phyloP scores from a whole-genome alignment of 352 stramenopile genomes.

The Pythium aquatile region DNA sequence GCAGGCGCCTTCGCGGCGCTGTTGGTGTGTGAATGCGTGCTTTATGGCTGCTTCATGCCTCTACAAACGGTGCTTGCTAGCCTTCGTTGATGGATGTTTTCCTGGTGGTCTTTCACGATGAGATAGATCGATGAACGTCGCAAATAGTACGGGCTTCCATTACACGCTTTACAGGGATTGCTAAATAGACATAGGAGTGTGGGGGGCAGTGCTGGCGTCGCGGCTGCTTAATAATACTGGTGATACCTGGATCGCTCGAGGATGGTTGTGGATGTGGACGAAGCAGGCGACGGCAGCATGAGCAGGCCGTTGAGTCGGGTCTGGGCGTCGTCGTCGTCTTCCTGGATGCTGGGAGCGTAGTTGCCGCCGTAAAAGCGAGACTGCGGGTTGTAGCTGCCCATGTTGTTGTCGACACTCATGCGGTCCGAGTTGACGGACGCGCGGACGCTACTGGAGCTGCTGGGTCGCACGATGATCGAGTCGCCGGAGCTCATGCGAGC shows the following conservation, averaged over 20 bases:
- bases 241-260: slow-evolving; percentile 23
- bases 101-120: too few species aligned
- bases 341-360: slow-evolving; percentile 60
- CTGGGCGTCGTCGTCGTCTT: slow-evolving; percentile 63
- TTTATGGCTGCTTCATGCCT: too few species aligned
- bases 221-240: slow-evolving; percentile 23
- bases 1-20: too few species aligned
- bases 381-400: slow-evolving; percentile 60
- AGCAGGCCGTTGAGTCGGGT: slow-evolving; percentile 63
- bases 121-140: background rate
- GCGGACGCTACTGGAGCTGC: slow-evolving; percentile 43
- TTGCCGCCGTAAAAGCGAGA: slow-evolving; percentile 41
- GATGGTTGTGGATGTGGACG: slow-evolving; percentile 52
- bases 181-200: slow-evolving; percentile 19
- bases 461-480: slow-evolving; percentile 51
- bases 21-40: too few species aligned
- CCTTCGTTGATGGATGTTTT: too few species aligned
- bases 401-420: slow-evolving; percentile 77
- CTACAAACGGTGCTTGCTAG: too few species aligned
- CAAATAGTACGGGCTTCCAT: background rate
- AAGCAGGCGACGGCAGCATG: slow-evolving; percentile 34
- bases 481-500: slow-evolving; percentile 41
- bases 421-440: slow-evolving; percentile 52
- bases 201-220: background rate
- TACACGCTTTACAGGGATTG: background rate